Evolutionary conservation across 2,329 filamentous ascomycete genomes (phyloP).

Genomic region (Penicillium fuscoglaucum): DNA sequence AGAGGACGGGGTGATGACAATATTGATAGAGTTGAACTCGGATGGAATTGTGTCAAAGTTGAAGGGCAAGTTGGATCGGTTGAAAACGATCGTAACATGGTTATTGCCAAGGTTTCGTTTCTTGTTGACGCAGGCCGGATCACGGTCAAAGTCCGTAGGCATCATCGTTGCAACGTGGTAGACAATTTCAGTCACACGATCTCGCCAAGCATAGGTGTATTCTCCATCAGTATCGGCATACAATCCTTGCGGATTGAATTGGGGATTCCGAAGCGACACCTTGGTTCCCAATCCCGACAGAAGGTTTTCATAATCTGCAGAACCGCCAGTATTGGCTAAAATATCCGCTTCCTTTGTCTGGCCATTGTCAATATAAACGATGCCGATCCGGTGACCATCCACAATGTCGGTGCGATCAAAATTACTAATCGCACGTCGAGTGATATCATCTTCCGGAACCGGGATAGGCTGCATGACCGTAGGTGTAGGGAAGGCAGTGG

Average conservation of each 20-base stretch:
- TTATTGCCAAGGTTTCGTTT: conserved; percentile 97
- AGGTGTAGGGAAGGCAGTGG: conserved; percentile 46
- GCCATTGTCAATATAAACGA: conserved; percentile 87
- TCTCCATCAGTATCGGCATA: conserved; percentile 82
- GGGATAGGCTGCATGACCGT: conserved; percentile 67
- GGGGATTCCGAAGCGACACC: conserved; percentile 75
- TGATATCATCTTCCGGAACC: conserved; percentile 70
- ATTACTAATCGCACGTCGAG: conserved; percentile 70
- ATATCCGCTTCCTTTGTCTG: conserved; percentile 83
- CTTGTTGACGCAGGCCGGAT: conserved; percentile 76
- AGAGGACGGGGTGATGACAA: conserved; percentile 82
- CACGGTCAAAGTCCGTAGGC: conserved; percentile 79
- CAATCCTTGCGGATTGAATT: conserved; percentile 89
- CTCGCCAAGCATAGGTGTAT: conserved; percentile 90
- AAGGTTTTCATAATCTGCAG: conserved; percentile 83
- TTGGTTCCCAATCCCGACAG: conserved; percentile 78
- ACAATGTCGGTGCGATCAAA: conserved; percentile 89
- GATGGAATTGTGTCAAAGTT: conserved; percentile 89
- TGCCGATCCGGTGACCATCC: conserved; percentile 92
- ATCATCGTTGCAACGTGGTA: conserved; percentile 98
- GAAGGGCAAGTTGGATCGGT: conserved; percentile 89
- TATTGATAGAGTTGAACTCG: conserved; percentile 95
- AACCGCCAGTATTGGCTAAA: conserved; percentile 80
- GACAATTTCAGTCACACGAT: conserved; percentile 89
- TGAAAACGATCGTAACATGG: conserved; percentile 97